Base-by-base conservation (phyloP, 371 early-diverging fungal species). In the Capillidium rhysosporum region DNA sequence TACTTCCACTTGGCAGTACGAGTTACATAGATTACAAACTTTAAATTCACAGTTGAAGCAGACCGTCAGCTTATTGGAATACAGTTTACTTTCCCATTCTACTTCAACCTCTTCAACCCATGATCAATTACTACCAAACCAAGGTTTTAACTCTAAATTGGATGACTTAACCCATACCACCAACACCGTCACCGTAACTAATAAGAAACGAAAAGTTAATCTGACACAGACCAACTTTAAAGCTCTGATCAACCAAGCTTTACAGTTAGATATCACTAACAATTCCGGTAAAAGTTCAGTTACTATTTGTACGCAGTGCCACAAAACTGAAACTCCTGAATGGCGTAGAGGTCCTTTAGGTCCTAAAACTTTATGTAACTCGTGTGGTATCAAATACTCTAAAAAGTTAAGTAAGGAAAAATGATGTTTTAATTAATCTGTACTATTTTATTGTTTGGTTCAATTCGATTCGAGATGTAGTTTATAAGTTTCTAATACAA, bases 281-380 rank as follows among this genome's bases (percentile, higher is more conserved):
- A 34, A 34, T 34, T 4, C 7, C 7, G 12, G 12, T 4, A 34
- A n/a, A 67, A 65, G 40, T 34, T 4, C 7, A 7, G 7, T 12
- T 4, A 34, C 34, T 34, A 67, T 72, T 39, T 69, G 73, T 54
- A 59, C 66, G 18, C 61, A 69, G 45, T 89, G 90, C 64, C 72
- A 73, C 44, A 71, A 80, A 20, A 82, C 75, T 2, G 76, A 79
- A 40, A 86, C 88, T 1, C 85, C 87, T 16, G 81, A 81, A 51
- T 89, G 90, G 90, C 71, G 90, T 40, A 71, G 77, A 40, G 86
- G 87, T 4, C 84, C 84, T 47, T 75, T 77, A 53, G 84, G 86
- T 18, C 77, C 80, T 12, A 75, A 77, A 44, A 74, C 86, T 45
- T 69, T 89, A 29, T 89, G 90, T 69, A 89, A 89, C 65, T 84